phyloP scores from a whole-genome alignment of 768 basidiomycete species.

The Cantharellus anzutake region DNA sequence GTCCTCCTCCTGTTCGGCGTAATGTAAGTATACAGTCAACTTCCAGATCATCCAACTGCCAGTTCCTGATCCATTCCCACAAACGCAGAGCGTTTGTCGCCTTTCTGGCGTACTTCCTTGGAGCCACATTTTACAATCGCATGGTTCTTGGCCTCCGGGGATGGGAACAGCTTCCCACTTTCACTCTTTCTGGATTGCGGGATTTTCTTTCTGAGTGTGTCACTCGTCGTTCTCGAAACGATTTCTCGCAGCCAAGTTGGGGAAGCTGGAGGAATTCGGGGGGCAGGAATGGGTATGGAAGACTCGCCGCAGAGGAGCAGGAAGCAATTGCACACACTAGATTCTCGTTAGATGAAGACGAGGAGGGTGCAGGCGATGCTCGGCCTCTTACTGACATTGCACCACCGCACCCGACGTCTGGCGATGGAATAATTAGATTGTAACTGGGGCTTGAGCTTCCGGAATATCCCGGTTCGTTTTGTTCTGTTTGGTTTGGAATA shows the following conservation, averaged over 20 bases:
- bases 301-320: constrained; percentile 4
- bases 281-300: neutral
- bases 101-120: constrained; percentile 42
- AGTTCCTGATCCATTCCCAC: neutral
- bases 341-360: constrained; percentile 6
- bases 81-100: constrained; percentile 31
- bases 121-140: constrained; percentile 60
- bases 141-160: constrained; percentile 55
- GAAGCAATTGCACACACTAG: constrained; percentile 3
- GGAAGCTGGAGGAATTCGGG: constrained; percentile 5
- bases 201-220: constrained; percentile 6
- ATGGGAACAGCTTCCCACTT: constrained; percentile 45
- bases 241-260: neutral
- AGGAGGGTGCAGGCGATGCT: constrained; percentile 2
- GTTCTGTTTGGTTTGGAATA: no score
- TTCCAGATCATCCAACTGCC: neutral
- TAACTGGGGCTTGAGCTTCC: neutral
- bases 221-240: neutral
- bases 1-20: constrained; percentile 36
- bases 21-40: constrained; percentile 28
- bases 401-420: neutral
- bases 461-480: no score
- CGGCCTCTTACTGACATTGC: neutral
- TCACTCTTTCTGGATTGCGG: constrained; percentile 11
- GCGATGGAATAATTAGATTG: neutral